Percentiles rank a stretch among this genome's conserved stretches.
Evolutionary conservation across 768 basidiomycete genomes (phyloP).

Genomic region (Phlebiopsis gigantea): DNA sequence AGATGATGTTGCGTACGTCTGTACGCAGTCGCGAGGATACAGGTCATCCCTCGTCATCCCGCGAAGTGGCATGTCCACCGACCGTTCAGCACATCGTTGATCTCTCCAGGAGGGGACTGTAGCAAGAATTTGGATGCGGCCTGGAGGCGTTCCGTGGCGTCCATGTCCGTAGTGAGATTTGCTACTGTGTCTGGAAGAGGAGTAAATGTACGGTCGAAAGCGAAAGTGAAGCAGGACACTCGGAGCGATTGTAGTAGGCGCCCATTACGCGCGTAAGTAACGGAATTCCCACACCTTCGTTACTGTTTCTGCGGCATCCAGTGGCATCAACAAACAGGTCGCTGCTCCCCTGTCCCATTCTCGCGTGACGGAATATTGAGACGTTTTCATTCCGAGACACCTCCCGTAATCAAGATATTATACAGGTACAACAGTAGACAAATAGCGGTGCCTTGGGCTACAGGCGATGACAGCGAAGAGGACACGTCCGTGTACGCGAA

Average conservation of each 20-base stretch:
- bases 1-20: conserved; percentile 91
- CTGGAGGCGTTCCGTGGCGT: conserved; percentile 57
- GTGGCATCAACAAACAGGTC: too few species aligned
- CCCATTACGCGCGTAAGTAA: background rate
- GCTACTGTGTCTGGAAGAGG: too few species aligned
- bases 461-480: background rate
- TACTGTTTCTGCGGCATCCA: too few species aligned
- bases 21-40: conserved; percentile 8
- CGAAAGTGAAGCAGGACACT: too few species aligned
- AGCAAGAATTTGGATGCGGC: conserved; percentile 75
- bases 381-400: background rate
- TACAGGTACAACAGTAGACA: background rate
- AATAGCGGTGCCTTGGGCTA: background rate
- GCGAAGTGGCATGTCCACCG: conserved; percentile 13
- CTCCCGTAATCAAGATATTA: background rate
- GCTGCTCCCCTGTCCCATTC: too few species aligned
- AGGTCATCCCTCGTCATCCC: conserved; percentile 7
- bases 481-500: too few species aligned
- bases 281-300: background rate
- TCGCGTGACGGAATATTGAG: too few species aligned
- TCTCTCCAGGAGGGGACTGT: conserved; percentile 93
- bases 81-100: conserved; percentile 95
- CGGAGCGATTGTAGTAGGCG: background rate
- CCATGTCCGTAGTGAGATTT: too few species aligned
- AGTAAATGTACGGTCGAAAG: too few species aligned